Evolutionary conservation across 306 rosid species (phyloP).

Genomic region (Adenanthera pavonina): DNA sequence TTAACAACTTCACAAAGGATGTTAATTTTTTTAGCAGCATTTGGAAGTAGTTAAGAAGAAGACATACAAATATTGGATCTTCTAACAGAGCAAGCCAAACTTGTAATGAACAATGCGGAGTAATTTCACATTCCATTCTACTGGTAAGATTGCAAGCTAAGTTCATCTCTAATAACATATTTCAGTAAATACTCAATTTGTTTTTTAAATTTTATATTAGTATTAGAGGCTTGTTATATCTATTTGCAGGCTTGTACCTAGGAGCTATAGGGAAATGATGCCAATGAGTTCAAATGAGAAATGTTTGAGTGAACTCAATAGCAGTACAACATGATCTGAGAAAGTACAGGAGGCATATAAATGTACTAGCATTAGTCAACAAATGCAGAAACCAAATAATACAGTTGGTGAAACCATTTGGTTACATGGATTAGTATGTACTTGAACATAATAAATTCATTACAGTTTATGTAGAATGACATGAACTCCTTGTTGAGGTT

Average conservation of each 20-base stretch:
- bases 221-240: no score
- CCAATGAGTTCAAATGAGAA: constrained; percentile 46
- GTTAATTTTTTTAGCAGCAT: no score
- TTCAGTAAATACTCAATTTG: no score
- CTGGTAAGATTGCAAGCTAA: constrained; percentile 5
- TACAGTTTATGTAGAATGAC: constrained; percentile 6
- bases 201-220: no score
- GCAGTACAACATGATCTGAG: no score
- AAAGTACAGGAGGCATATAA: no score
- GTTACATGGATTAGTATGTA: no score
- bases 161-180: no score
- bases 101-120: background rate
- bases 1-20: no score
- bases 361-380: no score
- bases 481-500: constrained; percentile 51
- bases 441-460: background rate
- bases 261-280: constrained; percentile 46
- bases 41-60: constrained; percentile 17
- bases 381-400: no score
- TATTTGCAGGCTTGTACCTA: constrained; percentile 8
- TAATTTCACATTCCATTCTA: constrained; percentile 35
- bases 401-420: no score
- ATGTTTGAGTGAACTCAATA: constrained; percentile 30
- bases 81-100: background rate
- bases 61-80: constrained; percentile 40